Percentiles rank a stretch among this genome's conserved stretches.
Conservation (phyloP, 805 yeast species). For the Teunomyces kruisii region DNA sequence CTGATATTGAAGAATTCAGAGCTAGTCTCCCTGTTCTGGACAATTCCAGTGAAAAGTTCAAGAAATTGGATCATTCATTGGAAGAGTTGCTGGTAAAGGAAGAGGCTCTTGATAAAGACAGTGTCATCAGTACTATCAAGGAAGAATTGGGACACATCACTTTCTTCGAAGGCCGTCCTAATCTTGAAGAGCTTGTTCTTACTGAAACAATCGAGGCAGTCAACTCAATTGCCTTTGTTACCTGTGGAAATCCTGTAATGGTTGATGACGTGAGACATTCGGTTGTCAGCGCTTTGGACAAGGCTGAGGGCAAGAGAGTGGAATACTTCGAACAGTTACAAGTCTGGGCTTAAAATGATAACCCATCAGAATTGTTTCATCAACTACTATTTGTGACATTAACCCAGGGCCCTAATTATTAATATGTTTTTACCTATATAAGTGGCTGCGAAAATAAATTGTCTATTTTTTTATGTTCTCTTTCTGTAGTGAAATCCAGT, state of each 20-base stretch:
- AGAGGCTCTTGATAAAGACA: conserved; percentile 7
- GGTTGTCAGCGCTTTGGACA: conserved; percentile 41
- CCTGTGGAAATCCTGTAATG: conserved; percentile 62
- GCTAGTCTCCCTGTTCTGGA: not conserved
- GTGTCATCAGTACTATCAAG: not conserved
- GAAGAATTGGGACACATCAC: conserved; percentile 9
- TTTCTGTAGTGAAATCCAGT: not conserved
- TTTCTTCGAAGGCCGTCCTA: conserved; percentile 40
- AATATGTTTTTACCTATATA: no score
- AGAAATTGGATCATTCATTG: not conserved
- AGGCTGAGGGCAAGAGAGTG: conserved; percentile 44
- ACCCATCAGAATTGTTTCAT: no score
- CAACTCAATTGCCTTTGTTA: conserved; percentile 49
- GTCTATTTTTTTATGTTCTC: not conserved
- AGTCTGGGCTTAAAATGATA: conserved; percentile 61
- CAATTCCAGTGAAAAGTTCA: not conserved
- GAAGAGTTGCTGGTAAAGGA: conserved; percentile 15
- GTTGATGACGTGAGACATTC: conserved; percentile 32
- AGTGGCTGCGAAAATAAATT: not conserved
- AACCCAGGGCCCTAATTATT: no score
- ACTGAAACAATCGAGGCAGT: conserved; percentile 32
- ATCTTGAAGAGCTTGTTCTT: conserved; percentile 36
- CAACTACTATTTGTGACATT: no score
- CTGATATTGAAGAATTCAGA: not conserved
- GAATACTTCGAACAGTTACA: conserved; percentile 75